These are phyloP conservation scores for Saccharomyces hybrid DNA, from an alignment of 1,139 yeast species.

Conservation along the genomic window DNA sequence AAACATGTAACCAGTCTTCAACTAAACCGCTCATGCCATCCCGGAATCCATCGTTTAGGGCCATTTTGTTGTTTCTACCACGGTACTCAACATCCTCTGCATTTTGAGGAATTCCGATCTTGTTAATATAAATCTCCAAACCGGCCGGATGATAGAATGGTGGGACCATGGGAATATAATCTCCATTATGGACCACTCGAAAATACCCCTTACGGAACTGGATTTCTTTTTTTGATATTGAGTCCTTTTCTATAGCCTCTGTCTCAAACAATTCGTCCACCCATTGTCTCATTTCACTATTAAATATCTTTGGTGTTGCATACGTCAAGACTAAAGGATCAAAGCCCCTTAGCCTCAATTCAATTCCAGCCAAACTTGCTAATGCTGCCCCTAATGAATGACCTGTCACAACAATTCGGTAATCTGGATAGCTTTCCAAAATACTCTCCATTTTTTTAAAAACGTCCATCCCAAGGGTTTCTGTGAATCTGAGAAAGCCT, in stretches of 20 bases:
- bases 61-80: conserved; percentile 17
- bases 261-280: conserved; percentile 45
- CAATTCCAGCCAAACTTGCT: conserved; percentile 54
- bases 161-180: conserved; percentile 53
- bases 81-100: conserved; percentile 34
- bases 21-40: conserved; percentile 8
- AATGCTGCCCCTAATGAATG: conserved; percentile 73
- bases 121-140: conserved; percentile 41
- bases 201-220: conserved; percentile 32
- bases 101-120: conserved; percentile 41
- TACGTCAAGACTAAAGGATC: conserved; percentile 48
- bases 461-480: conserved; percentile 37
- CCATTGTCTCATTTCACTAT: conserved; percentile 42
- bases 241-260: conserved; percentile 21
- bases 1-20: conserved; percentile 23
- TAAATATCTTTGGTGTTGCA: conserved; percentile 61
- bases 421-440: conserved; percentile 39
- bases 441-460: conserved; percentile 32
- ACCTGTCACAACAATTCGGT: conserved; percentile 49
- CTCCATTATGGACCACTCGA: conserved; percentile 51
- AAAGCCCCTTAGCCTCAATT: conserved; percentile 45
- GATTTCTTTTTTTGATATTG: conserved; percentile 13
- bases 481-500: conserved; percentile 45
- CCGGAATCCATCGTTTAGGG: conserved; percentile 2
- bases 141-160: conserved; percentile 47